Percentiles rank a stretch among this genome's conserved stretches.
Conservation (phyloP, 1,139 yeast species). For the Geotrichum aggregatum region DNA sequence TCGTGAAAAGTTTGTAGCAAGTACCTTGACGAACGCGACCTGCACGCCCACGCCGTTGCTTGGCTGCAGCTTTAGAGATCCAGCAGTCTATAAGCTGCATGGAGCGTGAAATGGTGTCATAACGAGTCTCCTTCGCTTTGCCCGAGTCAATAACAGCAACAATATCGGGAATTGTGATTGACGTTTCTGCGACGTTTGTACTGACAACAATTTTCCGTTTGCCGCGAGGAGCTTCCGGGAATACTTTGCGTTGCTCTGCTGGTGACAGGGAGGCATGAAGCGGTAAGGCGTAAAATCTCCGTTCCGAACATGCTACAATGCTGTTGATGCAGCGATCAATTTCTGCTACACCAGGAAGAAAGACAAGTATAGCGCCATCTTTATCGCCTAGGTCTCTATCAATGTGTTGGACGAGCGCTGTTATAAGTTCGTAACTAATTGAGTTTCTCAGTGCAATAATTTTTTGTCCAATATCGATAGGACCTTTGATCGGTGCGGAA, state of each 20-base stretch:
- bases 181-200: slow-evolving; percentile 79
- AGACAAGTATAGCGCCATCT: slow-evolving; percentile 73
- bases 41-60: slow-evolving; percentile 96
- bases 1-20: slow-evolving; percentile 77
- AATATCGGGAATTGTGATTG: slow-evolving; percentile 90
- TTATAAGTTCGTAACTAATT: slow-evolving; percentile 69
- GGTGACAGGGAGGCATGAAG: slow-evolving; percentile 84
- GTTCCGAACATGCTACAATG: slow-evolving; percentile 34
- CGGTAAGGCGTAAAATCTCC: slow-evolving; percentile 51
- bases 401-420: slow-evolving; percentile 51
- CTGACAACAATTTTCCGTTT: slow-evolving; percentile 79
- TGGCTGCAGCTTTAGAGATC: slow-evolving; percentile 89
- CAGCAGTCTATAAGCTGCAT: slow-evolving; percentile 74
- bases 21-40: slow-evolving; percentile 86
- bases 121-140: slow-evolving; percentile 70
- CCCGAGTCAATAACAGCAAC: slow-evolving; percentile 91
- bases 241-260: slow-evolving; percentile 74
- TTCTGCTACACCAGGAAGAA: slow-evolving; percentile 89
- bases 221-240: slow-evolving; percentile 49
- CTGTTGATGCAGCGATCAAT: slow-evolving; percentile 51
- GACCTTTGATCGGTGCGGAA: not conserved
- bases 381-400: slow-evolving; percentile 47
- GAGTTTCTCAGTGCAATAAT: slow-evolving; percentile 42
- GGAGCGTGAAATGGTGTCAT: slow-evolving; percentile 61
- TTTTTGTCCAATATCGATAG: slow-evolving; percentile 34